Conservation (phyloP, 2,329 filamentous ascomycete genomes). For the Rhynchosporium graminicola region DNA sequence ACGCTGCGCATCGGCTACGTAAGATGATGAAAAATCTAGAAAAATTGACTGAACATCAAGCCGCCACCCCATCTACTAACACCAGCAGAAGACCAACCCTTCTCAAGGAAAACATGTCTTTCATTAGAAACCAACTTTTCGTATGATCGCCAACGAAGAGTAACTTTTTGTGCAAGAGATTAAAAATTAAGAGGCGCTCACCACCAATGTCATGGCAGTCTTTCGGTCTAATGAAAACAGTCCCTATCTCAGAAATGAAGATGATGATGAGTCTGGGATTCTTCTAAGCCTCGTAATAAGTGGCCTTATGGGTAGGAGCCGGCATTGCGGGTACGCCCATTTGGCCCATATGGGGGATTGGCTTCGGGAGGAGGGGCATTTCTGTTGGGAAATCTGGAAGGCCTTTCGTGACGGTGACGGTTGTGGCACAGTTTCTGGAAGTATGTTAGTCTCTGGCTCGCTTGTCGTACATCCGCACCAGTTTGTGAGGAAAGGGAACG, state of each 20-base stretch:
- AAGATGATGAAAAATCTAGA: neutral
- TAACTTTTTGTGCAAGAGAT: too few species aligned
- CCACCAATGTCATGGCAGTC: neutral
- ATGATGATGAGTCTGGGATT: neutral
- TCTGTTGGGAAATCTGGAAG: conserved; percentile 1
- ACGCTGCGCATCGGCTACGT: neutral
- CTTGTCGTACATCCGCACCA: neutral
- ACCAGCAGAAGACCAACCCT: neutral
- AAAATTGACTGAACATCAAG: neutral
- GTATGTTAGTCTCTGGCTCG: neutral
- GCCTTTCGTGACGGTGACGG: neutral
- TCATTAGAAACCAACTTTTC: neutral
- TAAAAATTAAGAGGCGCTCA: neutral
- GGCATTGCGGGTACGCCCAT: neutral
- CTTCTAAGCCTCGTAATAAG: neutral
- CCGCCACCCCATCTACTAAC: conserved; percentile 1
- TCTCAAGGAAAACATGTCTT: neutral
- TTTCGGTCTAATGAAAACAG: too few species aligned
- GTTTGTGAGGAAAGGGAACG: neutral
- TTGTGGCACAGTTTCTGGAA: conserved; percentile 7
- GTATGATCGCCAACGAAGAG: too few species aligned
- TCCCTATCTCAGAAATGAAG: too few species aligned
- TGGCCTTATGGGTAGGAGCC: neutral
- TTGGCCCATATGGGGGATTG: conserved; percentile 4
- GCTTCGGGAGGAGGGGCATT: neutral